phyloP scores from a whole-genome alignment of 192 early-diverging fungal genomes.

The Coemansia sp. region DNA sequence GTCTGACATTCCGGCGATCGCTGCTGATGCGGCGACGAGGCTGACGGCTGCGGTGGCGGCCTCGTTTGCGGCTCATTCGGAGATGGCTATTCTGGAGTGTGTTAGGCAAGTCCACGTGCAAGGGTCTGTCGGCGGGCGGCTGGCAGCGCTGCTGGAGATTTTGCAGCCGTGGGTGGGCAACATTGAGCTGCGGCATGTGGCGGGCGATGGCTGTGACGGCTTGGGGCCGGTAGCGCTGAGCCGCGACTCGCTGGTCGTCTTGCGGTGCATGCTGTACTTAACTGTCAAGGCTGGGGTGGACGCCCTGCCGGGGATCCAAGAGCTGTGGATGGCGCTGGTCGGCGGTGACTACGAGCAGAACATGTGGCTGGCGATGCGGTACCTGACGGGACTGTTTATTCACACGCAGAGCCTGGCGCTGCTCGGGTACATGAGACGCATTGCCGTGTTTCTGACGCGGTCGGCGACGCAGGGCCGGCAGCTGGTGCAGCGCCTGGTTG shows the following conservation, averaged over 20 bases:
- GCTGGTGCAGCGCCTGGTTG: slow-evolving; percentile 29
- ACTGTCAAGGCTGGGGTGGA: slow-evolving; percentile 25
- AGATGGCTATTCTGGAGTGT: slow-evolving; percentile 24
- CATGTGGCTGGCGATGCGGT: slow-evolving; percentile 39
- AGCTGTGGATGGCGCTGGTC: slow-evolving; percentile 41
- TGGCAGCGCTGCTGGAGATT: slow-evolving; percentile 16
- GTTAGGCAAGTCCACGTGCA: slow-evolving; percentile 48
- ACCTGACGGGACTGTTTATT: slow-evolving; percentile 31
- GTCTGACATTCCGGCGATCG: slow-evolving; percentile 44
- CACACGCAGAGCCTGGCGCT: slow-evolving; percentile 29
- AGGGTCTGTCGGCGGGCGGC: slow-evolving; percentile 2
- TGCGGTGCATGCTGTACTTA: slow-evolving; percentile 53
- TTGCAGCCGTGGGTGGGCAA: slow-evolving; percentile 46
- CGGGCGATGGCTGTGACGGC: not conserved
- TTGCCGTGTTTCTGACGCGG: slow-evolving; percentile 49
- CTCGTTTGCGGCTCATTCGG: slow-evolving; percentile 35
- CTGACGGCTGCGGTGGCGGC: slow-evolving; percentile 28
- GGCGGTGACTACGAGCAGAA: slow-evolving; percentile 6
- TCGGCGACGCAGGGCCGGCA: slow-evolving; percentile 28
- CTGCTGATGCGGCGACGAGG: slow-evolving; percentile 20
- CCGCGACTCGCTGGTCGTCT: slow-evolving; percentile 40
- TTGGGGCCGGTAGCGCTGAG: slow-evolving; percentile 31
- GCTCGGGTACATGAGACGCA: slow-evolving; percentile 37
- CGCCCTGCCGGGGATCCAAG: slow-evolving; percentile 32
- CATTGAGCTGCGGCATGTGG: slow-evolving; percentile 20